Conservation (phyloP, 331 rosid species). For the Quercus lobata region DNA sequence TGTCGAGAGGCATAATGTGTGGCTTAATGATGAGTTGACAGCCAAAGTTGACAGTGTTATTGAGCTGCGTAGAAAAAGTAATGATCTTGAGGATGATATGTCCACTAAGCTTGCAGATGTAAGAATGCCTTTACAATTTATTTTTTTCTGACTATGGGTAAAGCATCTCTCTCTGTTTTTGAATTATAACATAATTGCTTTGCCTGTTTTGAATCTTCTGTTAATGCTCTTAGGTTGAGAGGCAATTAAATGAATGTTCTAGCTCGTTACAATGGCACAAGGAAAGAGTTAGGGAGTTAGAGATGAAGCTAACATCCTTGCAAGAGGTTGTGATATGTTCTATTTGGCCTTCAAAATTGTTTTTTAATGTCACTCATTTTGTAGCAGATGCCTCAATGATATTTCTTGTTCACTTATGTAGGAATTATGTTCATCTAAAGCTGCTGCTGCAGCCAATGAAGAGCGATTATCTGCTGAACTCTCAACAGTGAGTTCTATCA, state of each 20-base stretch:
- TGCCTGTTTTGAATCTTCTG: constrained; percentile 1
- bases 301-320: constrained; percentile 49
- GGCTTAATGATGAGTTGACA: constrained; percentile 83
- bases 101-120: constrained; percentile 73
- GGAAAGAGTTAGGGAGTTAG: constrained; percentile 76
- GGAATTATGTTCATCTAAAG: constrained; percentile 72
- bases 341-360: constrained; percentile 4
- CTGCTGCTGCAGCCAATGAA: constrained; percentile 69
- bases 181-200: neutral
- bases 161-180: neutral
- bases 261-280: constrained; percentile 77
- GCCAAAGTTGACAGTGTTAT: constrained; percentile 59
- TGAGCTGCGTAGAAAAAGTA: constrained; percentile 58
- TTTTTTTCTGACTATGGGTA: neutral
- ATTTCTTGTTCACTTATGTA: constrained; percentile 19
- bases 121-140: constrained; percentile 6
- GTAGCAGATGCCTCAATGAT: constrained; percentile 3
- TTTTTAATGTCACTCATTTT: neutral
- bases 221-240: constrained; percentile 51
- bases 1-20: constrained; percentile 72
- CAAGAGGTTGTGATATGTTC: constrained; percentile 62
- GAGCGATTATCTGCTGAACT: constrained; percentile 73
- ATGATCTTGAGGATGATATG: constrained; percentile 73
- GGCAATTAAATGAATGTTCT: constrained; percentile 68
- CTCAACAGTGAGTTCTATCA: constrained; percentile 66